A percentile compares a stretch with the other conserved stretches of the same genome.
Conservation (phyloP, 371 early-diverging fungal genomes). For the Haplosporangium sp. region DNA sequence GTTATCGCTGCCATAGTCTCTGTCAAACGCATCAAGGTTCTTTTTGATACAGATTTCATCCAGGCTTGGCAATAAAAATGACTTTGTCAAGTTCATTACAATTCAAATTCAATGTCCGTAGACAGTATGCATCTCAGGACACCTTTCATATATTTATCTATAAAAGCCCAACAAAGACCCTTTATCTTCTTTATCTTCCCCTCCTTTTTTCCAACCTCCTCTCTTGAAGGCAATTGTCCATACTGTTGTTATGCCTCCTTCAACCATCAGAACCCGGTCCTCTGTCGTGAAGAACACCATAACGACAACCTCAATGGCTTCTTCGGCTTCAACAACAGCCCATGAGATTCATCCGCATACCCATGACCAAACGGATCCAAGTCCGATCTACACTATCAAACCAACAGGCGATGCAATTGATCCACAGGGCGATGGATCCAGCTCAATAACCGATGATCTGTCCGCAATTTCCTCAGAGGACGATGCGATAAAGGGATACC, state of each 20-base stretch:
- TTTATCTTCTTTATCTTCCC: background rate
- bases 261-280: slow-evolving; percentile 7
- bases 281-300: slow-evolving; percentile 3
- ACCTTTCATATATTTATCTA: no score
- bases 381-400: slow-evolving; percentile 13
- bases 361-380: background rate
- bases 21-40: no score
- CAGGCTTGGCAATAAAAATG: no score
- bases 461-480: background rate
- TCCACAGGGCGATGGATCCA: background rate
- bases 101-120: no score
- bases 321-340: slow-evolving; percentile 16
- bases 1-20: no score
- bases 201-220: background rate
- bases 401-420: background rate
- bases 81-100: no score
- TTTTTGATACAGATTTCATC: no score
- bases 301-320: slow-evolving; percentile 1
- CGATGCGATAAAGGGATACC: background rate
- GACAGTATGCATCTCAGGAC: no score
- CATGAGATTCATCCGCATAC: background rate
- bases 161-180: no score
- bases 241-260: background rate
- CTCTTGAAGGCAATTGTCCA: background rate
- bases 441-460: background rate